Percentiles rank a stretch among this genome's conserved stretches.
phyloP scores from a whole-genome alignment of 176 grass and related monocot genomes.

The Oryza nivara region DNA sequence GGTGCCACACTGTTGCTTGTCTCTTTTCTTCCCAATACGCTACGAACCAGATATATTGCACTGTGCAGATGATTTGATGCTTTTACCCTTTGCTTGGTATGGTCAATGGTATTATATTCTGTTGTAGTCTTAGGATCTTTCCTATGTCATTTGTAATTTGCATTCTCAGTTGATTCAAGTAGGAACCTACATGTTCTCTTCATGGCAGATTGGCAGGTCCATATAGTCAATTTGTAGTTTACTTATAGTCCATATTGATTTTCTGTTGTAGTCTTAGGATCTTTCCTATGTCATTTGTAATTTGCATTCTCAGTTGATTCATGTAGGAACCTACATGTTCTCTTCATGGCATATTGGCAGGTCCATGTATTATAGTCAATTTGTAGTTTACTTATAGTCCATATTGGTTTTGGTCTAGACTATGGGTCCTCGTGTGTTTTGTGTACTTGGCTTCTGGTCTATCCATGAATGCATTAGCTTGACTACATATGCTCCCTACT shows the following conservation, averaged over 20 bases:
- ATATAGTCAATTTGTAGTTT: not conserved
- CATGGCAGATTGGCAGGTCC: not conserved
- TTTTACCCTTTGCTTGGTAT: constrained; percentile 7
- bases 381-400: not conserved
- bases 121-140: not conserved
- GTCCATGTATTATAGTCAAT: not conserved
- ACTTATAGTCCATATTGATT: not conserved
- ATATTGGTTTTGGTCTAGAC: not conserved
- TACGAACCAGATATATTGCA: not conserved
- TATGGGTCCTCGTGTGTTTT: not conserved
- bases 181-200: constrained; percentile 8
- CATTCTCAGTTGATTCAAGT: not conserved
- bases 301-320: constrained; percentile 4
- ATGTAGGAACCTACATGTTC: constrained; percentile 13
- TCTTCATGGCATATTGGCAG: not conserved
- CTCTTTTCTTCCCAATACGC: not conserved
- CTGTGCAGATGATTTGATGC: constrained; percentile 3
- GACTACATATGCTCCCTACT: not conserved
- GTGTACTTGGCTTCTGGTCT: not conserved
- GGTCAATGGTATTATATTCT: constrained; percentile 8
- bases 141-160: not conserved
- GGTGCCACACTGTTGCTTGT: not conserved
- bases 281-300: not conserved
- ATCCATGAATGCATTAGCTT: not conserved
- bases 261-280: constrained; percentile 17